Evolutionary conservation across 2,329 filamentous ascomycete species (phyloP).

Genomic region (Colletotrichum simmondsii): DNA sequence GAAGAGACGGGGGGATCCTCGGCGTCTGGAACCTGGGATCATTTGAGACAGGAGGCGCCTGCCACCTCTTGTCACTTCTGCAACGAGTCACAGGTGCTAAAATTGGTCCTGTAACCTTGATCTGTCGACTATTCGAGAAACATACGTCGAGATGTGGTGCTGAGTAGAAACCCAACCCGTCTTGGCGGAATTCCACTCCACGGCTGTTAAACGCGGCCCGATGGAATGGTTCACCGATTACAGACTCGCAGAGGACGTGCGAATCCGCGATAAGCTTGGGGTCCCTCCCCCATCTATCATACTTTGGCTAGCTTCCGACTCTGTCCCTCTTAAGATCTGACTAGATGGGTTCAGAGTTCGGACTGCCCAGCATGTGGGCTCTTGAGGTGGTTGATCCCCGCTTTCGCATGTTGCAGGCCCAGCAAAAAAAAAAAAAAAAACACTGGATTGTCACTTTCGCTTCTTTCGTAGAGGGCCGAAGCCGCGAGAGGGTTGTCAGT

Average conservation of each 20-base stretch:
- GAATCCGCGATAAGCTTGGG: neutral
- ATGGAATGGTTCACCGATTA: neutral
- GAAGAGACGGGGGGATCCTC: conserved; percentile 11
- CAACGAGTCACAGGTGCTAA: conserved; percentile 1
- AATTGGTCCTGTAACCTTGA: neutral
- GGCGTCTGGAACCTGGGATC: conserved; percentile 10
- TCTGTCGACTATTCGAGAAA: no score
- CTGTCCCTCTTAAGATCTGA: neutral
- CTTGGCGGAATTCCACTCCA: neutral
- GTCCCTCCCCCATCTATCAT: neutral
- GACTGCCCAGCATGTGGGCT: neutral
- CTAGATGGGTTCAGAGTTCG: neutral
- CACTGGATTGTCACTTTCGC: neutral
- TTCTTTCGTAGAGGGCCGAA: conserved; percentile 9
- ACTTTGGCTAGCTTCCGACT: neutral
- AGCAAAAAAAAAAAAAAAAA: neutral
- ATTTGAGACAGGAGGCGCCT: neutral
- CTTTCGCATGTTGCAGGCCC: neutral
- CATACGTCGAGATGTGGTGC: neutral
- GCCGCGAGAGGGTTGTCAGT: neutral
- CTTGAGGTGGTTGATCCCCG: neutral
- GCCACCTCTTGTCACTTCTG: neutral
- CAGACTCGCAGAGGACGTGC: neutral
- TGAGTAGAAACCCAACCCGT: neutral
- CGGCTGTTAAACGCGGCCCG: neutral